Conservation (phyloP, 75 land plant genomes). For the Sequoiadendron giganteum region DNA sequence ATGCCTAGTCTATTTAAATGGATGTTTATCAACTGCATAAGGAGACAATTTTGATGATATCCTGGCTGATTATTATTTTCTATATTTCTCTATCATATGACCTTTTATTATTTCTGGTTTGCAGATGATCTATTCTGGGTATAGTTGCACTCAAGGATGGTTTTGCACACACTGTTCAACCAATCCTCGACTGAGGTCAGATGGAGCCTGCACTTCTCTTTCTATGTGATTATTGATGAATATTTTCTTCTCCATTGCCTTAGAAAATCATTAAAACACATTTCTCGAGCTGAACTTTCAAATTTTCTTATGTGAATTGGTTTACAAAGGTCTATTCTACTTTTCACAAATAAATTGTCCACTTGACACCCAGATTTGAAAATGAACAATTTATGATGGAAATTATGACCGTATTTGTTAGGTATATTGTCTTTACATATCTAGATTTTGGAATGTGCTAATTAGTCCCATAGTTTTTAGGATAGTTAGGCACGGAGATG, state of each 20-base stretch:
- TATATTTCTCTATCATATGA: neutral
- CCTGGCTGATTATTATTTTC: neutral
- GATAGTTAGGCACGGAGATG: no score
- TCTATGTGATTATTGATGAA: neutral
- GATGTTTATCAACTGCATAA: neutral
- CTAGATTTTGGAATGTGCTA: neutral
- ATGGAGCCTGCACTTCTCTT: neutral
- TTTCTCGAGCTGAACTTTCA: neutral
- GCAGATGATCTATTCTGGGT: slow-evolving; percentile 49
- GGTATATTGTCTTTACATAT: neutral
- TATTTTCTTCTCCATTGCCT: neutral
- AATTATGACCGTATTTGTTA: neutral
- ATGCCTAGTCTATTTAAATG: neutral
- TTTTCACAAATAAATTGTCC: neutral
- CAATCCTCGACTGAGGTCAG: slow-evolving; percentile 37
- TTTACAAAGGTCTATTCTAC: neutral
- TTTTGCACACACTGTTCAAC: slow-evolving; percentile 47
- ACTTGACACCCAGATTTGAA: neutral
- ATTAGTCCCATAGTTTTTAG: neutral
- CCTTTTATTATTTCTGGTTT: neutral
- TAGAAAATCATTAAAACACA: neutral
- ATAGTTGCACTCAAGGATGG: slow-evolving; percentile 55
- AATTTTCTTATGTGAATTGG: neutral
- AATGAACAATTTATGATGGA: neutral
- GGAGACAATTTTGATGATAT: neutral